phyloP scores from a whole-genome alignment of 495 filamentous ascomycete genomes.

The Penicillium daleae region DNA sequence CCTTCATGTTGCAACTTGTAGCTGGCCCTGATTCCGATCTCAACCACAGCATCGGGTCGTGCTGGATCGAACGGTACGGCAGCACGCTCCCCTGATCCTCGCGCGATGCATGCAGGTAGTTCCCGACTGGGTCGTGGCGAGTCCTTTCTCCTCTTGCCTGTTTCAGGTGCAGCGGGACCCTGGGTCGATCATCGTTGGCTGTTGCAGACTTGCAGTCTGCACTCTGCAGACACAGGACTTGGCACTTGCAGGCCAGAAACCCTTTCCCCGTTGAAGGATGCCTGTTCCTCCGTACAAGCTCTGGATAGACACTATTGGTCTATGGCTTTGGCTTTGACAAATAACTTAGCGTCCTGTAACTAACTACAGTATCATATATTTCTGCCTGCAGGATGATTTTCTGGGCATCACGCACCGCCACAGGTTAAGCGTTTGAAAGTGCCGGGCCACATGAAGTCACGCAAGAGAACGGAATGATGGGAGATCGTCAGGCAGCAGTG shows the following conservation, averaged over 20 bases:
- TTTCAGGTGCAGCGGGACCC: not conserved
- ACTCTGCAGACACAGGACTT: too few relatives aligned
- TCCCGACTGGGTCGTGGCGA: slow-evolving; percentile 14
- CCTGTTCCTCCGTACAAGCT: not conserved
- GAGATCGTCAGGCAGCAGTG: not conserved
- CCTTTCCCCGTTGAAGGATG: not conserved
- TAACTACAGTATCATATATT: not conserved
- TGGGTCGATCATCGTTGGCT: slow-evolving; percentile 8
- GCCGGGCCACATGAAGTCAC: slow-evolving; percentile 26
- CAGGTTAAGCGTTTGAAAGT: slow-evolving; percentile 14
- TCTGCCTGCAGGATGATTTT: slow-evolving; percentile 1
- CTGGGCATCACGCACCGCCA: slow-evolving; percentile 27
- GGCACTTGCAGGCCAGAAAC: not conserved
- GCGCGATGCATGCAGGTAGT: slow-evolving; percentile 7
- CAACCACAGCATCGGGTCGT: slow-evolving; percentile 26
- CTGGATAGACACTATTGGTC: not conserved
- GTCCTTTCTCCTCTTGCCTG: not conserved
- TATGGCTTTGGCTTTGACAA: slow-evolving; percentile 22
- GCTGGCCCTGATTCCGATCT: slow-evolving; percentile 26
- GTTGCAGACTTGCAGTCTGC: too few relatives aligned
- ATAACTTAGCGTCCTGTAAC: slow-evolving; percentile 14
- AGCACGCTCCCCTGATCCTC: slow-evolving; percentile 12
- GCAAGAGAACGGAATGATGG: not conserved
- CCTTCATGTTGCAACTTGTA: slow-evolving; percentile 1
- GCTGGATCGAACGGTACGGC: slow-evolving; percentile 16